Evolutionary conservation across 495 filamentous ascomycete genomes (phyloP), one percentile per base, ranked within the genome.

Genomic region (Xylaria palmicola): DNA sequence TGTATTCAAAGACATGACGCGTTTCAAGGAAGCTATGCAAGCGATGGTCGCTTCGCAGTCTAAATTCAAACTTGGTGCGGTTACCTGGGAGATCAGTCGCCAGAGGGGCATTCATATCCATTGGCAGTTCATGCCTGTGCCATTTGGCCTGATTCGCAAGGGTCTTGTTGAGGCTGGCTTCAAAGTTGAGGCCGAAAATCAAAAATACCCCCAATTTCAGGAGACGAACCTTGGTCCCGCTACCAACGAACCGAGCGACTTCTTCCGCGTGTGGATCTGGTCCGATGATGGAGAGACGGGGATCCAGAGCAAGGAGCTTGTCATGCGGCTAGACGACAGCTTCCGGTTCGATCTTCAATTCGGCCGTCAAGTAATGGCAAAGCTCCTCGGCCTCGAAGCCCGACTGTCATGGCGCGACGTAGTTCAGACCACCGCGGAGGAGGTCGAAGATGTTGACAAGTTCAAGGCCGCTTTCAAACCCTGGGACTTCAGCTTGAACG

Each of bases 51-150:
- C 81, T 1, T 66, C 73, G 83, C 51, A 75, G 69, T 81, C 77
- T 8, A 75, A 77, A 62, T 72, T 79, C 68, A 74, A 77, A 59
- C 79, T 96, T 3, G 93, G 92, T 27, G 83, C 89, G 8, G 90
- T 98, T 3, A 93, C 92, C 0, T 98, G 91, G 83, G 93, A 97
- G 75, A 88, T 98, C 63, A 90, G 85, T 66, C 85, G 92, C 17
- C 77, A 75, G 2, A 79, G 80, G 10, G 91, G 91, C 22, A 87
- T 97, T 53, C 94, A 98, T 70, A 80, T 84, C 0, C 94, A 97
- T 68, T 97, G 93, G 94, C 94, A 98, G 77, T 93, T 95, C 66
- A 79, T 97, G 30, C 93, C 94, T 2, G 81, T 96, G 0, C 82
- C 88, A 0, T 69, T 79, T 0, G 80, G 86, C 10, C 73, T 90